These are phyloP conservation scores for Aspergillus neoniger DNA, from an alignment of 2,329 filamentous ascomycete genomes.

Conservation along the genomic window DNA sequence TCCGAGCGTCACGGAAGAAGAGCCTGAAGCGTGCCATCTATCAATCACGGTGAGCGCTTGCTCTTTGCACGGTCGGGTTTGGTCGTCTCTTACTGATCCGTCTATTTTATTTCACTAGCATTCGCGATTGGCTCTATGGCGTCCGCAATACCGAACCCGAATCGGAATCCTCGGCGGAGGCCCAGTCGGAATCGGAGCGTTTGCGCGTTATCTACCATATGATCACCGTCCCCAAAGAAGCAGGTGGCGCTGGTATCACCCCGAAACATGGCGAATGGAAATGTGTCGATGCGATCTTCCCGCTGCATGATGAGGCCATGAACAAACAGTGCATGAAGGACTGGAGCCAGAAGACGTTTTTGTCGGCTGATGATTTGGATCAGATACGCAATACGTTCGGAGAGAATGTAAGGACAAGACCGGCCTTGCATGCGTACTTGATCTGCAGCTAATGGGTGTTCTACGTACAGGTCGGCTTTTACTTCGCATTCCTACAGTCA, in stretches of 20 bases:
- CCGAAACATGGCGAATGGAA: constrained; percentile 71
- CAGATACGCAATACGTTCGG: constrained; percentile 77
- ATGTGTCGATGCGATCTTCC: constrained; percentile 73
- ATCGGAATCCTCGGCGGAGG: constrained; percentile 71
- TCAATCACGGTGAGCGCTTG: constrained; percentile 63
- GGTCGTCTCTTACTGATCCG: not conserved
- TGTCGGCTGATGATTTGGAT: constrained; percentile 66
- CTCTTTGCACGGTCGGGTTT: not conserved
- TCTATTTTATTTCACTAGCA: constrained; percentile 49
- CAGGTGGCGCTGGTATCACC: constrained; percentile 78
- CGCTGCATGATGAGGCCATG: constrained; percentile 74
- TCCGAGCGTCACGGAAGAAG: constrained; percentile 71
- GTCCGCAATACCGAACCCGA: constrained; percentile 77
- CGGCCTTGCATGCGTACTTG: not conserved
- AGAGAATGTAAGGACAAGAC: constrained; percentile 50
- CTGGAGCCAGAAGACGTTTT: constrained; percentile 60
- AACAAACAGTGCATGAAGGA: constrained; percentile 77
- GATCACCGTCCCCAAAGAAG: constrained; percentile 70
- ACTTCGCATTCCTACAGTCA: constrained; percentile 93
- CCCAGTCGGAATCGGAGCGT: constrained; percentile 84
- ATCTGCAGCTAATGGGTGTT: not conserved
- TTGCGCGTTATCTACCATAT: constrained; percentile 84
- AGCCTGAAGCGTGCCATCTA: constrained; percentile 81
- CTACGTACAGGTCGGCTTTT: constrained; percentile 72
- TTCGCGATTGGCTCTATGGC: constrained; percentile 94